Evolutionary conservation across 2,329 filamentous ascomycete genomes (phyloP), one percentile per base, ranked within the genome.

Genomic region (Verticillium klebahnii): DNA sequence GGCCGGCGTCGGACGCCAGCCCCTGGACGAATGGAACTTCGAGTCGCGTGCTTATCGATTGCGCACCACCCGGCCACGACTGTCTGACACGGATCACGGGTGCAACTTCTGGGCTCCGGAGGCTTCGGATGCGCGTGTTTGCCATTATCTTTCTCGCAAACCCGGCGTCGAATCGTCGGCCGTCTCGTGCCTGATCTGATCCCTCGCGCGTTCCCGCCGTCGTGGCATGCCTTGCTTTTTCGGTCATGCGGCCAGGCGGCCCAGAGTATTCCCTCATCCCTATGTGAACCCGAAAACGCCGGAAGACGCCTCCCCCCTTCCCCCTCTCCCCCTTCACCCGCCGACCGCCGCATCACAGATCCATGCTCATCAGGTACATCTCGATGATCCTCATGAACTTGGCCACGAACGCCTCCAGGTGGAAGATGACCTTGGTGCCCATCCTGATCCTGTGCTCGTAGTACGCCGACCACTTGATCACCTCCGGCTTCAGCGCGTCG

Each of bases 331-430:
- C 17, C 37, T 7, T 19, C 36, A 5, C 45, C 45, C 45, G 19
- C 8, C 39, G 9, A n/a, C 6, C 45, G 6, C 19, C 7, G 23
- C n/a, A 50, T 78, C 72, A 87, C 77, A 87, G 79, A 60, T 93
- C 91, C 88, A 95, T 93, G 66, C 89, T 91, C 91, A 96, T 94
- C 62, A 89, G 76, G 72, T 87, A 96, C 87, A 93, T 94, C 80
- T 99, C 95, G 66, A 94, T 85, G 68, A 98, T 87, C 69, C 94
- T 87, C 94, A 99, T 98, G 74, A 98, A 97, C 79, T 97, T 98
- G 62, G 94, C 94, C 62, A 99, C 95, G 76, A 99, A 99, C 3
- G 95, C 95, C 77, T 99, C 96, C 4, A 99, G 80, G 72, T 99
- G 96, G 77, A 99, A 99, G 65, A 99, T 98, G 62, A 96, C 91